These are phyloP conservation scores for Phytophthora chlamydospora DNA, from an alignment of 352 stramenopile species.

Conservation along the genomic window DNA sequence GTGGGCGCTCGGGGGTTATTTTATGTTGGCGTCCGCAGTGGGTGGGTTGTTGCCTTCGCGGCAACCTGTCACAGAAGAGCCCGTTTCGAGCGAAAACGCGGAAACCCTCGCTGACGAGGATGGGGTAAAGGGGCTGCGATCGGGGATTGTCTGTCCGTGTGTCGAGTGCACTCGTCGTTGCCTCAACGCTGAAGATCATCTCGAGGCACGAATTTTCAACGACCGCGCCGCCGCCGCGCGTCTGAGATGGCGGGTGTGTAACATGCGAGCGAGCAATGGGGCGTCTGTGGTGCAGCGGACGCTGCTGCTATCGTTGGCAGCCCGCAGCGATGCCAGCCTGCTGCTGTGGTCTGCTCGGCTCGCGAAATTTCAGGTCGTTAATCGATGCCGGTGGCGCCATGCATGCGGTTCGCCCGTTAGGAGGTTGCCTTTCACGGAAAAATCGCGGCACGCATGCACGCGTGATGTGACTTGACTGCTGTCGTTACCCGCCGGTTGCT, in stretches of 20 bases:
- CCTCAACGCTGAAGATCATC: slow-evolving; percentile 28
- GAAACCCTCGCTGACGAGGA: slow-evolving; percentile 33
- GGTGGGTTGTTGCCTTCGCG: neutral
- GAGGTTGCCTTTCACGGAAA: slow-evolving; percentile 42
- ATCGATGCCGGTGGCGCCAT: slow-evolving; percentile 23
- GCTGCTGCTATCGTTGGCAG: slow-evolving; percentile 27
- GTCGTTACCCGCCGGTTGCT: slow-evolving; percentile 18
- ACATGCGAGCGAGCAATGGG: slow-evolving; percentile 24
- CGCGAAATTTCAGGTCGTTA: slow-evolving; percentile 38
- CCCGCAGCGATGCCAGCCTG: slow-evolving; percentile 9
- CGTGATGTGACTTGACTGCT: slow-evolving; percentile 36
- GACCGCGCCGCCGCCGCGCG: slow-evolving; percentile 6
- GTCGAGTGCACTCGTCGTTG: neutral
- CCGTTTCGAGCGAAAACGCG: slow-evolving; percentile 35
- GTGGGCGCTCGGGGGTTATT: slow-evolving; percentile 41
- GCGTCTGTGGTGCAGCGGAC: slow-evolving; percentile 1
- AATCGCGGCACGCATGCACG: slow-evolving; percentile 35
- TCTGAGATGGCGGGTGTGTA: slow-evolving; percentile 52
- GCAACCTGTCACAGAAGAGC: slow-evolving; percentile 32
- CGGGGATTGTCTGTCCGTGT: slow-evolving; percentile 25
- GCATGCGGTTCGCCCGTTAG: slow-evolving; percentile 25
- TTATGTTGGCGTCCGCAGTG: slow-evolving; percentile 19
- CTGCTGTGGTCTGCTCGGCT: slow-evolving; percentile 27
- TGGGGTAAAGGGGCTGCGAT: slow-evolving; percentile 13
- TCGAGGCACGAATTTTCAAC: slow-evolving; percentile 29